A percentile compares a stretch with the other conserved stretches of the same genome.
phyloP scores from a whole-genome alignment of 768 basidiomycete genomes.

The Boletus patriciae region DNA sequence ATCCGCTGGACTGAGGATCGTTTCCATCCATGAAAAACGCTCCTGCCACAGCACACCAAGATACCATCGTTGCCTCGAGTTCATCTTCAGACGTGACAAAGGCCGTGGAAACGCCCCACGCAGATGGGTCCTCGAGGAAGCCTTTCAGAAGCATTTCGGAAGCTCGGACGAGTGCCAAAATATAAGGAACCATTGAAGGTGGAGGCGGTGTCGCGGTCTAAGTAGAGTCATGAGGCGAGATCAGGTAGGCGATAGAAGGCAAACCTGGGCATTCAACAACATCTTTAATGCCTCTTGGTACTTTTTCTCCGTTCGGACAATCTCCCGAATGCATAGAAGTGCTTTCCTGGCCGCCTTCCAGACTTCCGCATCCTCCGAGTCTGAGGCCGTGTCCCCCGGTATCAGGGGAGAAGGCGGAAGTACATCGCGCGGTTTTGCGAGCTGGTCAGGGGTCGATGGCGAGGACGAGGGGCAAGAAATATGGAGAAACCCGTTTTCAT shows the following conservation, averaged over 20 bases:
- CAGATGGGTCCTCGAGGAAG: conserved; percentile 64
- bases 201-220: conserved; percentile 47
- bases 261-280: conserved; percentile 38
- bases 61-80: conserved; percentile 56
- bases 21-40: conserved; percentile 39
- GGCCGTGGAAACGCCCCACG: conserved; percentile 61
- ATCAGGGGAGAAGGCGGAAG: not conserved
- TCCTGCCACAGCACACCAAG: conserved; percentile 42
- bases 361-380: conserved; percentile 25
- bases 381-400: conserved; percentile 4
- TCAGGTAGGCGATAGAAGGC: conserved; percentile 4
- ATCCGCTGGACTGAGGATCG: conserved; percentile 9
- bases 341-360: conserved; percentile 43
- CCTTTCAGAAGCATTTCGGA: conserved; percentile 50
- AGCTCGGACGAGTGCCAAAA: conserved; percentile 49
- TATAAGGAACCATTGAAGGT: conserved; percentile 50
- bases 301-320: conserved; percentile 47
- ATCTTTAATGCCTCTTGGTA: conserved; percentile 41
- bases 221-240: conserved; percentile 9
- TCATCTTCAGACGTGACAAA: conserved; percentile 53
- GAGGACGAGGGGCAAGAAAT: not conserved
- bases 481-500: not conserved
- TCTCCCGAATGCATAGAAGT: conserved; percentile 47
- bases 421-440: not conserved
- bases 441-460: not conserved